Evolutionary conservation across 2,329 filamentous ascomycete genomes (phyloP).

Genomic region (Metarhizium rileyi): DNA sequence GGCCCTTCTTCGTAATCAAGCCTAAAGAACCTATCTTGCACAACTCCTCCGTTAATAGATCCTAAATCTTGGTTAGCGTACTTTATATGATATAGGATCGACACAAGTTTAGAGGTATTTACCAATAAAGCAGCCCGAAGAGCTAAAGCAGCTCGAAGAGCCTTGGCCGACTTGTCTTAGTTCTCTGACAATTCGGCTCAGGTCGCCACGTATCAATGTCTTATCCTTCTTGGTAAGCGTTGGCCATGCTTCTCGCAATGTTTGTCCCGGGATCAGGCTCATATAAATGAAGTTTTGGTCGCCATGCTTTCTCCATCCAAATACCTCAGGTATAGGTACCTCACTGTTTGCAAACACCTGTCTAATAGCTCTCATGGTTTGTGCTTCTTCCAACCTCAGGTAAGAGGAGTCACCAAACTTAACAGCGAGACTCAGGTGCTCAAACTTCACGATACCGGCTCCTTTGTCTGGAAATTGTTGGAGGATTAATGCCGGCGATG

Average conservation of each 20-base stretch:
- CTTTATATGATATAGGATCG: slow-evolving; percentile 1
- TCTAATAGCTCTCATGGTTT: not conserved
- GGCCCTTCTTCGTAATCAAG: slow-evolving; percentile 12
- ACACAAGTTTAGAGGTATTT: not conserved
- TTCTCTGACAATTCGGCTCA: slow-evolving; percentile 6
- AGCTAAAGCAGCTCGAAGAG: not conserved
- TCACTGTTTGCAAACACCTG: not conserved
- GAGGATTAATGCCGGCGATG: not conserved
- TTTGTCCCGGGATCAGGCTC: slow-evolving; percentile 11
- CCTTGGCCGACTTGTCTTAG: not conserved
- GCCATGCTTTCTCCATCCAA: not conserved
- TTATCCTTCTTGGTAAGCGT: slow-evolving; percentile 12
- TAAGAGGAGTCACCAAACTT: not conserved
- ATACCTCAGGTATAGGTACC: slow-evolving; percentile 1
- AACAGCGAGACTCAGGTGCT: not conserved
- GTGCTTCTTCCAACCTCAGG: not conserved
- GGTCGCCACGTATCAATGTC: slow-evolving; percentile 8
- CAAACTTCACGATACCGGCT: not conserved
- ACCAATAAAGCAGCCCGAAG: not conserved
- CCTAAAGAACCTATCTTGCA: slow-evolving; percentile 15
- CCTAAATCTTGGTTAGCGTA: slow-evolving; percentile 8
- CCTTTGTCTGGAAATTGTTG: not conserved
- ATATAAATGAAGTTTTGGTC: slow-evolving; percentile 13
- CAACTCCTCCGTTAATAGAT: slow-evolving; percentile 12
- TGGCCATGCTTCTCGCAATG: slow-evolving; percentile 13